phyloP scores from a whole-genome alignment of 2,329 filamentous ascomycete genomes.

The Paraphaeosphaeria sporulosa region DNA sequence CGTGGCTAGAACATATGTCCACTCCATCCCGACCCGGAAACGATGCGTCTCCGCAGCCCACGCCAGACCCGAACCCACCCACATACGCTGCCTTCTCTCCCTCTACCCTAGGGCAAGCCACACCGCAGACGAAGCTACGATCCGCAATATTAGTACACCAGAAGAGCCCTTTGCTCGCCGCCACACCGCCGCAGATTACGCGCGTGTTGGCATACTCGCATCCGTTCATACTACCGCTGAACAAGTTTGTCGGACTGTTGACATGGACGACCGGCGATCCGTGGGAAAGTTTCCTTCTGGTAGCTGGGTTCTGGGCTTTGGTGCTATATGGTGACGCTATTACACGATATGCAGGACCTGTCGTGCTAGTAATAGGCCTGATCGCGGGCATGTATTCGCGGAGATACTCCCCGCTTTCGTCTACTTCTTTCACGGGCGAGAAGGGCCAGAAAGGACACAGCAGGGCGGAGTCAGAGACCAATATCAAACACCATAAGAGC shows the following conservation, averaged over 20 bases:
- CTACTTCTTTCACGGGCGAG: constrained; percentile 77
- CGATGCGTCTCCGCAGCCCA: constrained; percentile 47
- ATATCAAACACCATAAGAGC: constrained; percentile 86
- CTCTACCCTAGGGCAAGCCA: constrained; percentile 73
- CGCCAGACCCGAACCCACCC: constrained; percentile 62
- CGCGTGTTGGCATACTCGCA: constrained; percentile 94
- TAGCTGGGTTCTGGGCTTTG: constrained; percentile 84
- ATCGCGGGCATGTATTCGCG: constrained; percentile 93
- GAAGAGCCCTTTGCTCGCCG: constrained; percentile 90
- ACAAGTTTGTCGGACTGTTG: constrained; percentile 81
- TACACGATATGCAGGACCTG: constrained; percentile 81
- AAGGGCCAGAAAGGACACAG: constrained; percentile 63
- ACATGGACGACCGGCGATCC: constrained; percentile 95
- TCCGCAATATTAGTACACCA: constrained; percentile 96
- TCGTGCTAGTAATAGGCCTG: constrained; percentile 79
- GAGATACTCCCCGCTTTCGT: constrained; percentile 88
- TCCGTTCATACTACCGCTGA: constrained; percentile 88
- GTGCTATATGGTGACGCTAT: constrained; percentile 86
- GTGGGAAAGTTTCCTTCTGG: constrained; percentile 94
- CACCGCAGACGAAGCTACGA: constrained; percentile 75
- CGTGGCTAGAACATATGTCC: constrained; percentile 54
- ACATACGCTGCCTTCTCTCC: constrained; percentile 93
- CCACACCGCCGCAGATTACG: constrained; percentile 93
- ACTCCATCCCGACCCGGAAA: constrained; percentile 44
- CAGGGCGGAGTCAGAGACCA: constrained; percentile 63